These are phyloP conservation scores for Lotus japonicus DNA, from an alignment of 306 rosid genomes.

Conservation along the genomic window DNA sequence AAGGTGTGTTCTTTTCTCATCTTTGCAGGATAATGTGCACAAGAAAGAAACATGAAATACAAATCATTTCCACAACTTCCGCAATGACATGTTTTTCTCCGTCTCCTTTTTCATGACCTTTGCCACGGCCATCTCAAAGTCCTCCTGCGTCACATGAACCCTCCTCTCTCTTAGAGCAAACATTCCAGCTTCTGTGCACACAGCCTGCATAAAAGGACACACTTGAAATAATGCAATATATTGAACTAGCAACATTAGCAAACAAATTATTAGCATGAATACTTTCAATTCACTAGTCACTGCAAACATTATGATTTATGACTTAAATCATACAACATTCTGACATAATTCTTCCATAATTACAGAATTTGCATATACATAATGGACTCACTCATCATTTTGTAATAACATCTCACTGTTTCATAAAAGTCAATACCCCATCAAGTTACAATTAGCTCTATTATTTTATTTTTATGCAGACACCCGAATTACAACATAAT, in stretches of 20 bases:
- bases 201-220: conserved; percentile 54
- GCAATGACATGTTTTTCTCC: conserved; percentile 88
- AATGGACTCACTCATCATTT: background rate
- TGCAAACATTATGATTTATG: background rate
- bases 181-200: conserved; percentile 99
- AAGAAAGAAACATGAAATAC: conserved; percentile 10
- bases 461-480: background rate
- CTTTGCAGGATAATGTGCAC: conserved; percentile 5
- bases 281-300: no score
- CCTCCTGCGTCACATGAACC: conserved; percentile 95
- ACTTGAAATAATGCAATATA: background rate
- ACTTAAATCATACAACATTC: background rate
- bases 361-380: background rate
- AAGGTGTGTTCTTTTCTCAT: conserved; percentile 11
- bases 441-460: background rate
- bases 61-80: conserved; percentile 92
- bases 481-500: background rate
- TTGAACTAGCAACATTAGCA: background rate
- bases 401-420: background rate
- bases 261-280: background rate
- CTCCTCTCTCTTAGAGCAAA: conserved; percentile 96
- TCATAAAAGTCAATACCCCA: background rate
- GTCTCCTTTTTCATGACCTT: conserved; percentile 99
- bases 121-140: conserved; percentile 99
- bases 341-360: background rate